phyloP scores from a whole-genome alignment of 2,329 filamentous ascomycete genomes.

The Ilyonectria destructans region DNA sequence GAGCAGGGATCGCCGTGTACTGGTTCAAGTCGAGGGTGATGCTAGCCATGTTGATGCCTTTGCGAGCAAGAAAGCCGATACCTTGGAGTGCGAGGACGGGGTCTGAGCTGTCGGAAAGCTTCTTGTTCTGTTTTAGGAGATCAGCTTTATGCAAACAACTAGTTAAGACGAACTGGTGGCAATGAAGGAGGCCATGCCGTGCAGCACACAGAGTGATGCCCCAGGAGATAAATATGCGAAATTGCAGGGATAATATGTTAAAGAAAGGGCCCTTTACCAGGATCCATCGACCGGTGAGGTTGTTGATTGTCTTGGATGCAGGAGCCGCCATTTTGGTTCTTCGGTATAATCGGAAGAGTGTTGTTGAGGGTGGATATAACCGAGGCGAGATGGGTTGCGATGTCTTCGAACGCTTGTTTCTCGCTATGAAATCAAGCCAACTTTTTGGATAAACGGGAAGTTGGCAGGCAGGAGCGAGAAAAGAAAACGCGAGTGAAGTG shows the following conservation, averaged over 20 bases:
- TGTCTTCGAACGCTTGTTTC: no score
- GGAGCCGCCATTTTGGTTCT: slow-evolving; percentile 77
- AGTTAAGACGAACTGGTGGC: not conserved
- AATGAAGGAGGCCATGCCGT: not conserved
- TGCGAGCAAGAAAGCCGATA: slow-evolving; percentile 81
- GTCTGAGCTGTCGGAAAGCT: slow-evolving; percentile 79
- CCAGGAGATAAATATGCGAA: no score
- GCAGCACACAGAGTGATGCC: no score
- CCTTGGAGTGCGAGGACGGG: slow-evolving; percentile 81
- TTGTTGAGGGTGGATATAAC: no score
- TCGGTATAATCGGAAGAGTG: not conserved
- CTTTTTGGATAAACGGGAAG: no score
- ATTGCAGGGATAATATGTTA: no score
- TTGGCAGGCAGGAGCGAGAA: no score
- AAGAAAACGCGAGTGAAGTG: no score
- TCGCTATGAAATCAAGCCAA: no score
- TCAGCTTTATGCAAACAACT: not conserved
- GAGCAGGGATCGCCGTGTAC: slow-evolving; percentile 62
- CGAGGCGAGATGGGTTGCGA: no score
- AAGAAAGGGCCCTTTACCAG: slow-evolving; percentile 68
- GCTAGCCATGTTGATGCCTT: slow-evolving; percentile 78
- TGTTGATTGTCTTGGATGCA: slow-evolving; percentile 73
- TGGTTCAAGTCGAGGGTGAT: slow-evolving; percentile 77
- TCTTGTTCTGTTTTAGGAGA: slow-evolving; percentile 75
- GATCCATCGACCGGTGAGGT: slow-evolving; percentile 79